phyloP scores from a whole-genome alignment of 148 eudicot genomes.

The Rhododendron mucronatum region DNA sequence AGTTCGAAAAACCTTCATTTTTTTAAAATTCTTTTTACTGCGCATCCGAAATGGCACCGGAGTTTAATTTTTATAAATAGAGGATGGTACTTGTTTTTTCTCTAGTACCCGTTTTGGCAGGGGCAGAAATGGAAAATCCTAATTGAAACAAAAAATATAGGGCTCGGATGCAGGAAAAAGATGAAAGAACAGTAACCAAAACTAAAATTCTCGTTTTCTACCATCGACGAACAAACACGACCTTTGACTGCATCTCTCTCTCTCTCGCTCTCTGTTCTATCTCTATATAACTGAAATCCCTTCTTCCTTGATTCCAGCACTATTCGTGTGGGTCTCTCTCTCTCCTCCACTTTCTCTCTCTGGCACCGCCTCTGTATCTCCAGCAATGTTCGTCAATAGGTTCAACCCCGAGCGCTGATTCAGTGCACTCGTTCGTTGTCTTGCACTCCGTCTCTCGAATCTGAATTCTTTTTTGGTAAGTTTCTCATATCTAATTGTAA shows the following conservation, averaged over 20 bases:
- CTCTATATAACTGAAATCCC: neutral
- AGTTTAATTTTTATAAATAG: too few species aligned
- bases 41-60: too few species aligned
- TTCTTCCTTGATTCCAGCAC: neutral
- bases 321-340: neutral
- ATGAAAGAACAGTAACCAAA: too few species aligned
- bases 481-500: neutral
- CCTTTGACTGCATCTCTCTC: neutral
- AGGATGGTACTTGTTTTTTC: too few species aligned
- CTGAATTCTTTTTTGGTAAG: neutral
- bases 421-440: neutral
- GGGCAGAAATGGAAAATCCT: too few species aligned
- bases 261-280: too few species aligned
- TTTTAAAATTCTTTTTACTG: too few species aligned
- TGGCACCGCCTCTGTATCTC: neutral
- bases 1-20: too few species aligned
- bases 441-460: neutral
- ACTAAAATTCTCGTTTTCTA: too few species aligned
- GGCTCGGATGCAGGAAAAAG: too few species aligned
- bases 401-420: neutral
- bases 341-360: neutral
- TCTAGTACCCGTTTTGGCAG: too few species aligned
- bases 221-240: neutral
- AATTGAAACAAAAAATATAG: too few species aligned
- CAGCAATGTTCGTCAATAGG: neutral